Conservation (phyloP, 73 alveolate genomes). For the Tetrahymena elliotti region DNA sequence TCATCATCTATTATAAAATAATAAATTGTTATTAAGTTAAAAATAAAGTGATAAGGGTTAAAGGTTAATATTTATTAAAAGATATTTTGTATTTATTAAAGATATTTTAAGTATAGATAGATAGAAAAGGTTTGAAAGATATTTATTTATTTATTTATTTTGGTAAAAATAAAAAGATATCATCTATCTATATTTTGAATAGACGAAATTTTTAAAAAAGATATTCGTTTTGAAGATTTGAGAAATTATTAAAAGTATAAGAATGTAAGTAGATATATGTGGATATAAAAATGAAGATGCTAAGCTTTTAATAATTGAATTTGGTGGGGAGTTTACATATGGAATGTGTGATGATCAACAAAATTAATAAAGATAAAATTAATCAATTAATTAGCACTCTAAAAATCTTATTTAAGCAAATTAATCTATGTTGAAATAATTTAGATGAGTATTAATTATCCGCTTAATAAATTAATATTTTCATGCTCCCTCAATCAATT, state of each 20-base stretch:
- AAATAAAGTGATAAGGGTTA: not conserved
- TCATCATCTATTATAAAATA: not conserved
- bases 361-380: not conserved
- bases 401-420: not conserved
- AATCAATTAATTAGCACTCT: not conserved
- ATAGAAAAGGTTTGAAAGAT: too few species aligned
- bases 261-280: not conserved
- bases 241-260: not conserved
- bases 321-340: not conserved
- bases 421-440: not conserved
- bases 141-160: too few species aligned
- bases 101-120: too few species aligned
- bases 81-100: too few species aligned
- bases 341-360: not conserved
- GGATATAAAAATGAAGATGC: not conserved
- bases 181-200: too few species aligned
- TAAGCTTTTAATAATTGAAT: not conserved
- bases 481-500: too few species aligned
- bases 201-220: not conserved
- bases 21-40: not conserved
- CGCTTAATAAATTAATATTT: not conserved
- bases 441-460: too few species aligned
- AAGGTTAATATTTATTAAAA: not conserved
- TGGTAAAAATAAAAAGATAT: too few species aligned
- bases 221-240: not conserved